Evolutionary conservation across 1,139 yeast species (phyloP), one percentile per base, ranked within the genome.

Genomic region (Taiozyma sp.): DNA sequence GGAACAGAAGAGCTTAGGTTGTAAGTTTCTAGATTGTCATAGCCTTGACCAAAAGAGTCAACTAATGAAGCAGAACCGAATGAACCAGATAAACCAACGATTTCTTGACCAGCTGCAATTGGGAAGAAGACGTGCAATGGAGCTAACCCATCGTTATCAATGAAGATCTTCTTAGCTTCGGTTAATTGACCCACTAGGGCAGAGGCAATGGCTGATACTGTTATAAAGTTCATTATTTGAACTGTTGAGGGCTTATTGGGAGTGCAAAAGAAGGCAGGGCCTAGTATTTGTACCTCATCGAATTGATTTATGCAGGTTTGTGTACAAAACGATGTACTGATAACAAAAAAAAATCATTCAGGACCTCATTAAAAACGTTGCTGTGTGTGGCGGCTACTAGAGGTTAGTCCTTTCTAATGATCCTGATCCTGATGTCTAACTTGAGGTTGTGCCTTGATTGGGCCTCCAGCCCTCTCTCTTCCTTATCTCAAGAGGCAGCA

Each of bases 181-280:
- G 24, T 2, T 10, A 10, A 11, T 37, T 37, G 41, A 19, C 26
- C 22, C 9, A 32, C 35, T 19, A 37, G 76, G 49, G 75, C 74
- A 43, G 83, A 67, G 58, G 78, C 82, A 11, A 83, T 83, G 16
- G 86, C 85, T 19, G 28, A 30, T 9, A 37, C 9, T 13, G 41
- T 13, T 4, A 9, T 10, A 14, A 37, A 37, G 6, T 21, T 37
- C 41, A 37, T 37, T 19, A 11, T 16, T 8, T 6, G 11, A 6
- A 10, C 6, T 37, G 13, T 16, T 16, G 10, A n/a, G 16, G 16
- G 16, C 34, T 13, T 14, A 30, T 26, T 2, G 32, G 34, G 8
- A n/a, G 35, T 32, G 19, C 19, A n/a, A 32, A 32, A n/a, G 9
- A n/a, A n/a, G 35, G 10, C 6, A n/a, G 8, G 19, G 19, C 35